phyloP scores from a whole-genome alignment of 495 filamentous ascomycete species.

The Podospora tetraspora region DNA sequence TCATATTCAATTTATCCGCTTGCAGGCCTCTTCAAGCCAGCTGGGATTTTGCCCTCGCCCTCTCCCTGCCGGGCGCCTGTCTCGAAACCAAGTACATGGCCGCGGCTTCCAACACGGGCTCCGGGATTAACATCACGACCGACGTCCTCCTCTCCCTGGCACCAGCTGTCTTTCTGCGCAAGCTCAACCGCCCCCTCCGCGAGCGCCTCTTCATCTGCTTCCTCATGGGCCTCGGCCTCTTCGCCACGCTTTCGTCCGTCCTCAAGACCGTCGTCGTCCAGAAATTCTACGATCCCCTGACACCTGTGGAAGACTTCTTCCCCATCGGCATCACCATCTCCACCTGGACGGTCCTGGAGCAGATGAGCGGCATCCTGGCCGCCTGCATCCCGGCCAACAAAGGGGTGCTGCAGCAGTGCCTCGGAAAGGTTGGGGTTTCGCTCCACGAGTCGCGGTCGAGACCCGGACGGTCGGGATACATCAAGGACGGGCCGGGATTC shows the following conservation, averaged over 20 bases:
- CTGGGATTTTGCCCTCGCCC: constrained; percentile 17
- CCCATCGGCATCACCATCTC: constrained; percentile 22
- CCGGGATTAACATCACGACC: constrained; percentile 25
- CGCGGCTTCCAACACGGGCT: constrained; percentile 22
- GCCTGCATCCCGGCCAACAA: constrained; percentile 22
- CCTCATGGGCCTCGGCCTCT: constrained; percentile 27
- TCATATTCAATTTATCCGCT: constrained; percentile 19
- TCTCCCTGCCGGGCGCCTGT: constrained; percentile 7
- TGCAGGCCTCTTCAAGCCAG: constrained; percentile 22
- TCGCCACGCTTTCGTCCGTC: constrained; percentile 20
- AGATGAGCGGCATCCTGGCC: constrained; percentile 23
- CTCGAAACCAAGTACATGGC: constrained; percentile 17
- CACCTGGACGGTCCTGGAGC: constrained; percentile 24
- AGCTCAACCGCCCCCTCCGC: constrained; percentile 27
- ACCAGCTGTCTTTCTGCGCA: constrained; percentile 23
- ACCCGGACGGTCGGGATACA: constrained; percentile 13
- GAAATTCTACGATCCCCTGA: constrained; percentile 15
- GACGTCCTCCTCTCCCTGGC: constrained; percentile 25
- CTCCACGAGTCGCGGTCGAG: constrained; percentile 13
- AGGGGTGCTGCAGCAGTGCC: constrained; percentile 1
- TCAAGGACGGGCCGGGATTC: neutral
- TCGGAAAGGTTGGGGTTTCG: constrained; percentile 13
- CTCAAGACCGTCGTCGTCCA: constrained; percentile 24
- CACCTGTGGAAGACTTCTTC: constrained; percentile 11
- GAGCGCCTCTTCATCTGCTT: constrained; percentile 27